Evolutionary conservation across 768 basidiomycete species (phyloP).

Genomic region (Rhodosporidiobolus sp.): DNA sequence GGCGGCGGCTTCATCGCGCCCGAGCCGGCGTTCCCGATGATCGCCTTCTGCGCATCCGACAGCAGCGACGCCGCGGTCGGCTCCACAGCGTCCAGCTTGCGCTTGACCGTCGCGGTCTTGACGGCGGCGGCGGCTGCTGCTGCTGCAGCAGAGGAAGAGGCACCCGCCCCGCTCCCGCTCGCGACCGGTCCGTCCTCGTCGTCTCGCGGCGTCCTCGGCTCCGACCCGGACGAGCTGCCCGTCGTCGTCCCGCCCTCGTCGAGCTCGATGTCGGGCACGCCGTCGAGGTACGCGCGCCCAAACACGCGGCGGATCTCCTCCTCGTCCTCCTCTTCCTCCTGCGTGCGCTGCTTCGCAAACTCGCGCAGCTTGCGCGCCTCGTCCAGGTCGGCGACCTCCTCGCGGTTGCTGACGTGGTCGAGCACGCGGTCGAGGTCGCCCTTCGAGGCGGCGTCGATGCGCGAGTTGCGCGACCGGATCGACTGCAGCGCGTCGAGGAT

Average conservation of each 20-base stretch:
- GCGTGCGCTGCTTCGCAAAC: conserved; percentile 56
- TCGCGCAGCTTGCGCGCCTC: conserved; percentile 63
- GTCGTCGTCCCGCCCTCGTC: conserved; percentile 33
- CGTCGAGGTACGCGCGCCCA: conserved; percentile 58
- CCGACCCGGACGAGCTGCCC: conserved; percentile 44
- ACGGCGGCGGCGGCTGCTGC: conserved; percentile 17
- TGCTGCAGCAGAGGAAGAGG: not conserved
- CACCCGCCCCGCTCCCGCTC: conserved; percentile 45
- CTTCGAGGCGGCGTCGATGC: conserved; percentile 70
- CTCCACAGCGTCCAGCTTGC: conserved; percentile 76
- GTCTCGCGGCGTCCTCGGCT: conserved; percentile 41
- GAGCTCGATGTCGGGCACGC: conserved; percentile 41
- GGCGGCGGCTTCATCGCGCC: conserved; percentile 50
- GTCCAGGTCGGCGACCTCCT: conserved; percentile 58
- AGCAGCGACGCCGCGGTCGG: conserved; percentile 68
- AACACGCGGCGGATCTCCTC: conserved; percentile 82
- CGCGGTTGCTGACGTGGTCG: conserved; percentile 55
- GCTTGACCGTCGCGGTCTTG: conserved; percentile 54
- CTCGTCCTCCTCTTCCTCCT: conserved; percentile 88
- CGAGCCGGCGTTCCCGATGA: conserved; percentile 56
- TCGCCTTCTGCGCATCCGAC: conserved; percentile 62
- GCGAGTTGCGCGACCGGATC: conserved; percentile 76
- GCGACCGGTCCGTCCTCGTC: conserved; percentile 44
- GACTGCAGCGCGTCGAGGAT: conserved; percentile 93
- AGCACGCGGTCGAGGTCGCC: conserved; percentile 62